Evolutionary conservation across 2,329 filamentous ascomycete species (phyloP).

Genomic region (Fusarium austroafricanum): DNA sequence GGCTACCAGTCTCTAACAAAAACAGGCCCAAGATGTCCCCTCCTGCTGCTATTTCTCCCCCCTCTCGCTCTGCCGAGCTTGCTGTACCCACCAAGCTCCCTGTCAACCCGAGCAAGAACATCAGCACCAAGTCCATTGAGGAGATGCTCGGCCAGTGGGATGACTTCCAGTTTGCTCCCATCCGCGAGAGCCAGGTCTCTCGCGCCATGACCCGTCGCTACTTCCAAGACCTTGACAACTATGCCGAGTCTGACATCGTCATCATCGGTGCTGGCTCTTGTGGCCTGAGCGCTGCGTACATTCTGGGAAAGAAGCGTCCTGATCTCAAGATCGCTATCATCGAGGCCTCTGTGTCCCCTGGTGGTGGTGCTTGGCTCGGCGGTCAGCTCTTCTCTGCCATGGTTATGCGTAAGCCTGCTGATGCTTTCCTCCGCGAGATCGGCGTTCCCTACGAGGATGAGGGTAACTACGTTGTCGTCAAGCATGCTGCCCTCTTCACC

Average conservation of each 20-base stretch:
- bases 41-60: slow-evolving; percentile 74
- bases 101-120: slow-evolving; percentile 32
- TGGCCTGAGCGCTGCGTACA: slow-evolving; percentile 86
- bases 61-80: slow-evolving; percentile 60
- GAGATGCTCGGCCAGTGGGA: slow-evolving; percentile 81
- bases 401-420: slow-evolving; percentile 93
- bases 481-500: slow-evolving; percentile 93
- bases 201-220: slow-evolving; percentile 94
- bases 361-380: slow-evolving; percentile 91
- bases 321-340: slow-evolving; percentile 93
- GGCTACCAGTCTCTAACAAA: slow-evolving; percentile 47
- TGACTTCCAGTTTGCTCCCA: slow-evolving; percentile 82
- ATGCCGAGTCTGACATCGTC: slow-evolving; percentile 93
- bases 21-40: slow-evolving; percentile 67
- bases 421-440: slow-evolving; percentile 83
- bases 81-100: slow-evolving; percentile 50
- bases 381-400: slow-evolving; percentile 95
- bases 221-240: slow-evolving; percentile 88
- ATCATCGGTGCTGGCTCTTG: slow-evolving; percentile 93
- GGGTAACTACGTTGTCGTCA: slow-evolving; percentile 89
- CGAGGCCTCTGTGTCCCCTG: slow-evolving; percentile 87
- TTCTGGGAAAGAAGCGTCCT: slow-evolving; percentile 83
- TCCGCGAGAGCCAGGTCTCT: slow-evolving; percentile 91
- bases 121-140: slow-evolving; percentile 49
- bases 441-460: slow-evolving; percentile 91